phyloP scores from a whole-genome alignment of 2,329 filamentous ascomycete genomes.

The Monilinia fructicola region DNA sequence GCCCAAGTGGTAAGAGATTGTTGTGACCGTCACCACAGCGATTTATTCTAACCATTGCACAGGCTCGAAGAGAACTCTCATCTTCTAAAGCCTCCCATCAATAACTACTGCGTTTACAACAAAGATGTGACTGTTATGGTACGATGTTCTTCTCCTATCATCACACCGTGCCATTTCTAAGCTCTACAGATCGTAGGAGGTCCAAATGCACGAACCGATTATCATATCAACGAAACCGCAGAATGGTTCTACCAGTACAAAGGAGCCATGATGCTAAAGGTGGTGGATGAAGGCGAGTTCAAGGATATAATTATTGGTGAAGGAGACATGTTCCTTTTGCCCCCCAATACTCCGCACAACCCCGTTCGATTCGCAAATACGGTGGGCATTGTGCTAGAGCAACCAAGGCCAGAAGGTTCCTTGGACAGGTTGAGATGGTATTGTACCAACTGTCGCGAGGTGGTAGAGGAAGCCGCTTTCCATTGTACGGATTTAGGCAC shows the following conservation, averaged over 20 bases:
- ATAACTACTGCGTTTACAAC: slow-evolving; percentile 97
- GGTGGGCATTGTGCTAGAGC: slow-evolving; percentile 91
- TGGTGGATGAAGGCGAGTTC: slow-evolving; percentile 73
- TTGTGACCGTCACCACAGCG: background rate
- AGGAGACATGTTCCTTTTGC: slow-evolving; percentile 90
- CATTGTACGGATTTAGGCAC: slow-evolving; percentile 87
- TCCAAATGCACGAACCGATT: slow-evolving; percentile 93
- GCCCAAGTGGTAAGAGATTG: slow-evolving; percentile 37
- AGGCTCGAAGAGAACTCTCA: slow-evolving; percentile 93
- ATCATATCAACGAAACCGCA: slow-evolving; percentile 94
- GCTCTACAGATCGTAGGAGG: slow-evolving; percentile 78
- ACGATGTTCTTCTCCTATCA: slow-evolving; percentile 23
- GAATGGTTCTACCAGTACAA: slow-evolving; percentile 99
- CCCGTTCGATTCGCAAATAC: slow-evolving; percentile 91
- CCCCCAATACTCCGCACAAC: slow-evolving; percentile 93
- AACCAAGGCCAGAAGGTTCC: slow-evolving; percentile 67
- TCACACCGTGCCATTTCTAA: slow-evolving; percentile 12
- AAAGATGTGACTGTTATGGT: slow-evolving; percentile 80
- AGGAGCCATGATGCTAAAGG: slow-evolving; percentile 90
- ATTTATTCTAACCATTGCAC: slow-evolving; percentile 20
- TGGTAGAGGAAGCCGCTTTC: slow-evolving; percentile 85
- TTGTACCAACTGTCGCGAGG: slow-evolving; percentile 65
- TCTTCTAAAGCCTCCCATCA: slow-evolving; percentile 79
- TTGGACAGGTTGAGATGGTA: slow-evolving; percentile 90
- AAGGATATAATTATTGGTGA: slow-evolving; percentile 86